Percentiles rank a stretch among this genome's conserved stretches.
Conservation (phyloP, 345 rosid species). For the Sapria himalayana region DNA sequence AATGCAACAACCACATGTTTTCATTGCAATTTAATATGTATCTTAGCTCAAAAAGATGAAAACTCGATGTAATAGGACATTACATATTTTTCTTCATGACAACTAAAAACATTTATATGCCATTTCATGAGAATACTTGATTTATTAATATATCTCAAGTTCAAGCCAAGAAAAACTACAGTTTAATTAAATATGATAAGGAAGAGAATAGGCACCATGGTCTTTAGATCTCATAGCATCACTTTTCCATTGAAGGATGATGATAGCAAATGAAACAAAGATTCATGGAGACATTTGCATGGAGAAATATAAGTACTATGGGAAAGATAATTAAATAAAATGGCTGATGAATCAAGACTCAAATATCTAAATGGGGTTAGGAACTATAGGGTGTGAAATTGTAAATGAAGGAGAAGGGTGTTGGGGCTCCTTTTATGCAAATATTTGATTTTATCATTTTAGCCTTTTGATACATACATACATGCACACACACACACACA, state of each 20-base stretch:
- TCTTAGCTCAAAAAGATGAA: not conserved
- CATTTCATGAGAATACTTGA: constrained; percentile 40
- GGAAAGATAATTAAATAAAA: constrained; percentile 57
- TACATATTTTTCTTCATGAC: constrained; percentile 69
- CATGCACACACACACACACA: no score
- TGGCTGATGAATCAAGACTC: no score
- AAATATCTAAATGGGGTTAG: no score
- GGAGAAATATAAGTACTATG: constrained; percentile 82
- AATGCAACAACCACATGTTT: constrained; percentile 3
- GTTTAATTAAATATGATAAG: constrained; percentile 2
- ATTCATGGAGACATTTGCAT: constrained; percentile 79
- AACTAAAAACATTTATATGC: constrained; percentile 59
- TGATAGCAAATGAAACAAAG: constrained; percentile 70
- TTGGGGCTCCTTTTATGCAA: no score
- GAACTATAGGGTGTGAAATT: no score
- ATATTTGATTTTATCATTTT: no score
- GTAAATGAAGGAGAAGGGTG: no score
- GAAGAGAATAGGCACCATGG: constrained; percentile 39
- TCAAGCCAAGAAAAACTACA: constrained; percentile 3
- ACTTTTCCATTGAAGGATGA: constrained; percentile 93
- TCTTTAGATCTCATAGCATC: constrained; percentile 96
- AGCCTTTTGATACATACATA: no score
- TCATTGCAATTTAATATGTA: not conserved
- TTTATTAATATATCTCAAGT: no score
- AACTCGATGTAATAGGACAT: no score